phyloP scores from a whole-genome alignment of 176 grass and related monocot species.

The Thinopyrum elongatum region DNA sequence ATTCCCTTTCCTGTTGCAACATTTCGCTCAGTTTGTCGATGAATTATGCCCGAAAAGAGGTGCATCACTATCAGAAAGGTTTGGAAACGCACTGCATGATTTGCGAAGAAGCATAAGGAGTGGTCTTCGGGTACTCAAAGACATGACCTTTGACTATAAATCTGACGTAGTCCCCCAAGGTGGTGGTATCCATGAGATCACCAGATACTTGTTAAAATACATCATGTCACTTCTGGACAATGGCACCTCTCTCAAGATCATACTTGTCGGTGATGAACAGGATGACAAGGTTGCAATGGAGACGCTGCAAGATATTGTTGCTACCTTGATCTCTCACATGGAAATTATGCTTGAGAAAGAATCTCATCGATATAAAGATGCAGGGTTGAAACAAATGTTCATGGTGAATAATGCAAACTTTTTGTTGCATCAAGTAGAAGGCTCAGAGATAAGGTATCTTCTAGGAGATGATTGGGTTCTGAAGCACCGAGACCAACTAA shows the following conservation, averaged over 20 bases:
- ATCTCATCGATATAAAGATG: background rate
- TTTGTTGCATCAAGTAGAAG: background rate
- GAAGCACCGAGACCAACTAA: background rate
- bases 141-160: background rate
- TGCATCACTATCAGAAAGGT: background rate
- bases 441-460: background rate
- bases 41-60: background rate
- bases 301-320: background rate
- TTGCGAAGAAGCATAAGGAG: slow-evolving; percentile 9
- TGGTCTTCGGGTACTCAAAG: background rate
- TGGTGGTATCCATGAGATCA: slow-evolving; percentile 12
- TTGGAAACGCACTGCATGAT: background rate
- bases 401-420: background rate
- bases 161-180: background rate
- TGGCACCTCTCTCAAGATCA: background rate
- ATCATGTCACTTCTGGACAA: background rate
- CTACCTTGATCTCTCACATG: background rate
- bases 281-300: background rate
- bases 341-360: slow-evolving; percentile 26
- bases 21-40: background rate
- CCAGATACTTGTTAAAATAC: background rate
- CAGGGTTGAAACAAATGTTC: background rate
- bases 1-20: background rate
- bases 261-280: background rate
- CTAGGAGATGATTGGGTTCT: background rate